These are phyloP conservation scores for Tetrapisispora arboricola DNA, from an alignment of 805 yeast genomes.

Conservation along the genomic window DNA sequence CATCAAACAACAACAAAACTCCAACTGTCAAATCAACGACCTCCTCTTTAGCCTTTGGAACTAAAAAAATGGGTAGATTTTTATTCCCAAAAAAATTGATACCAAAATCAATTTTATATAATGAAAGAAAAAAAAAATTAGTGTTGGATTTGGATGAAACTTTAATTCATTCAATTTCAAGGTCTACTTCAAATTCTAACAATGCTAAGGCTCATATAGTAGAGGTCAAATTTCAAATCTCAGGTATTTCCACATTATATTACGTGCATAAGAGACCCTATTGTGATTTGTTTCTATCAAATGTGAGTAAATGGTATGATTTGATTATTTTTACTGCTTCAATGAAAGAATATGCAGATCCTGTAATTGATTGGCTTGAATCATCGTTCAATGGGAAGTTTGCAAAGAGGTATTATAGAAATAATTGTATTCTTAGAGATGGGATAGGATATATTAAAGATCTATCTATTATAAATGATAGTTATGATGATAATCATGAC, in stretches of 20 bases:
- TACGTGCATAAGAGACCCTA: conserved; percentile 87
- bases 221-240: conserved; percentile 54
- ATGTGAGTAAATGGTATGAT: conserved; percentile 79
- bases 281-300: conserved; percentile 73
- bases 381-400: conserved; percentile 38
- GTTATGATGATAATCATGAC: background rate
- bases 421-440: conserved; percentile 63
- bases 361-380: conserved; percentile 88
- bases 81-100: conserved; percentile 36
- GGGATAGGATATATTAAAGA: conserved; percentile 87
- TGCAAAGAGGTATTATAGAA: conserved; percentile 63
- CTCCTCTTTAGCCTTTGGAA: conserved; percentile 19
- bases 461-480: conserved; percentile 22
- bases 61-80: conserved; percentile 32
- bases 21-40: background rate
- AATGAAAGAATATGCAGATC: conserved; percentile 91
- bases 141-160: conserved; percentile 92
- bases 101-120: conserved; percentile 27
- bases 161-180: conserved; percentile 77
- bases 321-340: conserved; percentile 91
- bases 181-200: conserved; percentile 33
- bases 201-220: conserved; percentile 51
- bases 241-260: conserved; percentile 68
- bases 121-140: conserved; percentile 44
- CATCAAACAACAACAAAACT: background rate